Percentiles rank a stretch among this genome's conserved stretches.
Evolutionary conservation across 345 rosid genomes (phyloP).

Genomic region (Excoecaria agallocha): DNA sequence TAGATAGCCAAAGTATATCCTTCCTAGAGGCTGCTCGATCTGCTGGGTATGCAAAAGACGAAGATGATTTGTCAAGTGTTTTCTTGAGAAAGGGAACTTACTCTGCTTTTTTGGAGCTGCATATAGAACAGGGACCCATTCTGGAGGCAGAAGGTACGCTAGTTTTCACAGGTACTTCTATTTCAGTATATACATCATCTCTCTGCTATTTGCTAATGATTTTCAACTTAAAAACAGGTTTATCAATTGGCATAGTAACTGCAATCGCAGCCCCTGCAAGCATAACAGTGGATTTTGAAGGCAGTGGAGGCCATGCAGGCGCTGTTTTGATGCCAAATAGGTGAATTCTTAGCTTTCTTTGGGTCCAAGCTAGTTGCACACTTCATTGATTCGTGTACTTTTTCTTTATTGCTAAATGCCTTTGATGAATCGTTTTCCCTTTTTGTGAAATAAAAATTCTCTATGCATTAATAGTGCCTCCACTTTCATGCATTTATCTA

Average conservation of each 20-base stretch:
- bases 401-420: background rate
- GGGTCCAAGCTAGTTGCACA: background rate
- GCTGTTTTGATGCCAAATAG: conserved; percentile 90
- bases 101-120: conserved; percentile 84
- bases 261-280: conserved; percentile 99
- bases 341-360: conserved; percentile 29
- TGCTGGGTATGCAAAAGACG: conserved; percentile 68
- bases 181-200: background rate
- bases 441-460: background rate
- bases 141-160: conserved; percentile 76
- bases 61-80: conserved; percentile 57
- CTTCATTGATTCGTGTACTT: background rate
- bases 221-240: conserved; percentile 40
- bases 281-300: conserved; percentile 84
- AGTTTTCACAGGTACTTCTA: conserved; percentile 6
- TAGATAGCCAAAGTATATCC: conserved; percentile 71
- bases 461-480: no score
- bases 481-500: background rate
- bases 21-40: conserved; percentile 77
- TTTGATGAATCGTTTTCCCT: background rate
- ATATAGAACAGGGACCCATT: conserved; percentile 93
- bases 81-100: conserved; percentile 65
- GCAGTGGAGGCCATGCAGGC: conserved; percentile 95
- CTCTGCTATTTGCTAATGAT: conserved; percentile 4
- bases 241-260: conserved; percentile 80